phyloP scores from a whole-genome alignment of 2,329 filamentous ascomycete species.

The Ophiobolus disseminans region DNA sequence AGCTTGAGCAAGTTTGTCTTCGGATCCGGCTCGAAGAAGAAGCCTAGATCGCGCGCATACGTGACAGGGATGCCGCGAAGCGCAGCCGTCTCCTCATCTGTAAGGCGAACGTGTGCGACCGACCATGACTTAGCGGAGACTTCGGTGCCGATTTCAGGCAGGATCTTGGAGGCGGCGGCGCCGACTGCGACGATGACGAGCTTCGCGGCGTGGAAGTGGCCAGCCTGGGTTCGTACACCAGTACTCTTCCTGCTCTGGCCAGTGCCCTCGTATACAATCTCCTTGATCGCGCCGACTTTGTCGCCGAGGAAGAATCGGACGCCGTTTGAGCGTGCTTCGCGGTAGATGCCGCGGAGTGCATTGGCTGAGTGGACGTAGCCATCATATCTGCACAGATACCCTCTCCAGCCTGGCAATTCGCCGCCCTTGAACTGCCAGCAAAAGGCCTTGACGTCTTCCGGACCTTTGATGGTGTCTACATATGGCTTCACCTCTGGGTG shows the following conservation, averaged over 20 bases:
- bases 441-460: constrained; percentile 51
- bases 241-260: constrained; percentile 33
- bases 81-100: constrained; percentile 59
- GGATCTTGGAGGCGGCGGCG: constrained; percentile 56
- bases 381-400: constrained; percentile 65
- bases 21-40: constrained; percentile 70
- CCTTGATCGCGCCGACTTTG: constrained; percentile 45
- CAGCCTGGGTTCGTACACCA: constrained; percentile 50
- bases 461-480: constrained; percentile 23
- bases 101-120: constrained; percentile 66
- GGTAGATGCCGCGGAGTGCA: constrained; percentile 56
- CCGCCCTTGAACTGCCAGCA: constrained; percentile 57
- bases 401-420: constrained; percentile 60
- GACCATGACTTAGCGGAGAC: constrained; percentile 65
- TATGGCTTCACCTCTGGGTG: constrained; percentile 52
- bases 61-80: constrained; percentile 67
- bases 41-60: constrained; percentile 67
- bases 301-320: constrained; percentile 56
- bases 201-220: constrained; percentile 46
- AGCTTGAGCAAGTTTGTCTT: constrained; percentile 66
- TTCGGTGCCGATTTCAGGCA: constrained; percentile 59
- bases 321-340: constrained; percentile 52
- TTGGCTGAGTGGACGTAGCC: constrained; percentile 65
- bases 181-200: constrained; percentile 62
- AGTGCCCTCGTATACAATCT: constrained; percentile 50